Percentiles rank a stretch among this genome's conserved stretches.
Conservation (phyloP, 1,284 basidiomycete species). For the Schizophyllum amplum region DNA sequence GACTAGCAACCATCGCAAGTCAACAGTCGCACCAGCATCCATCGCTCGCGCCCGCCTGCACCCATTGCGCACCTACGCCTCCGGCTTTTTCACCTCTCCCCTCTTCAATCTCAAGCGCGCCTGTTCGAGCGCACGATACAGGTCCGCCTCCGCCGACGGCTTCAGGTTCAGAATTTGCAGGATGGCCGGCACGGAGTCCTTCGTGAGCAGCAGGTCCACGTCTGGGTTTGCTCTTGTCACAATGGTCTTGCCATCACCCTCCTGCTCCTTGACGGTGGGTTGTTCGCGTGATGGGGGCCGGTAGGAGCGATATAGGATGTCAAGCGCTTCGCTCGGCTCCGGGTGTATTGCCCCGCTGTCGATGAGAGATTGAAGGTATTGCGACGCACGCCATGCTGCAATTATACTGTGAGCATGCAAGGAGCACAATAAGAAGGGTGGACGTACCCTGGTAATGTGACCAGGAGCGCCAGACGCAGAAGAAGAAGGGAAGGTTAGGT, state of each 20-base stretch:
- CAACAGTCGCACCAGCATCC: no score
- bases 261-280: slow-evolving; percentile 2
- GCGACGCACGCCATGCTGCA: slow-evolving; percentile 64
- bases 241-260: slow-evolving; percentile 3
- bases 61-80: no score
- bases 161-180: slow-evolving; percentile 38
- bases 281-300: slow-evolving; percentile 13
- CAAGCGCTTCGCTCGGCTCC: slow-evolving; percentile 42
- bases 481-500: slow-evolving; percentile 79
- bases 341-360: slow-evolving; percentile 47
- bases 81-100: slow-evolving; percentile 5
- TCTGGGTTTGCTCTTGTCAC: slow-evolving; percentile 10
- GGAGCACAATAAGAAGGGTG: background rate
- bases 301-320: slow-evolving; percentile 44
- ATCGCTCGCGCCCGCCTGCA: no score
- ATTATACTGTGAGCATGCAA: background rate
- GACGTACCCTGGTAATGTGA: slow-evolving; percentile 64
- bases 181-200: slow-evolving; percentile 45
- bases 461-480: slow-evolving; percentile 78
- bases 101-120: slow-evolving; percentile 25
- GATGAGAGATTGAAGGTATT: slow-evolving; percentile 57
- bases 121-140: slow-evolving; percentile 62
- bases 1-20: no score
- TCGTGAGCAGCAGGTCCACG: slow-evolving; percentile 34
- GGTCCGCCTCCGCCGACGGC: slow-evolving; percentile 37